phyloP scores from a whole-genome alignment of 169 alveolate species.

The Neospora caninum region DNA sequence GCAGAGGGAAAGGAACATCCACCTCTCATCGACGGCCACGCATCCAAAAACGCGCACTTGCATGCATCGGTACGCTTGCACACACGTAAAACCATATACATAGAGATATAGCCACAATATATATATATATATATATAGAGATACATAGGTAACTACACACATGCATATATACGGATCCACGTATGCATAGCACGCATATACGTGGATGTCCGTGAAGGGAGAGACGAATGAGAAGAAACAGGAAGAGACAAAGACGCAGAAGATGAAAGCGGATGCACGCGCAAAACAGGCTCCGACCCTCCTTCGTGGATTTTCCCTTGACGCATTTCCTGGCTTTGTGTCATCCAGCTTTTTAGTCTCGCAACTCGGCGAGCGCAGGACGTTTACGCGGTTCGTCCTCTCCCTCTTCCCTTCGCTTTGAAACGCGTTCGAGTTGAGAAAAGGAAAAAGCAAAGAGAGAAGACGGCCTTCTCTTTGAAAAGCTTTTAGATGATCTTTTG shows the following conservation, averaged over 20 bases:
- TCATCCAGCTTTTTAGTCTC: too few relatives aligned
- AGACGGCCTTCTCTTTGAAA: background rate
- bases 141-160: background rate
- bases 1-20: too few relatives aligned
- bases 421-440: background rate
- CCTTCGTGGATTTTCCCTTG: too few relatives aligned
- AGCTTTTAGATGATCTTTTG: conserved; percentile 50
- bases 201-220: too few relatives aligned
- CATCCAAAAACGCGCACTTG: too few relatives aligned
- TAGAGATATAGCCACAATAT: background rate
- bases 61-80: background rate
- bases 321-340: too few relatives aligned
- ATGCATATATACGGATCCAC: background rate
- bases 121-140: background rate
- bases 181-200: background rate
- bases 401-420: background rate
- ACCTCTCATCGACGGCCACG: too few relatives aligned
- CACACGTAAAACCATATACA: background rate
- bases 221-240: too few relatives aligned
- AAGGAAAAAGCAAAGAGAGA: background rate
- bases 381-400: too few relatives aligned
- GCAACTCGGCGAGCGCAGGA: too few relatives aligned
- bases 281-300: too few relatives aligned
- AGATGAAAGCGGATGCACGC: too few relatives aligned
- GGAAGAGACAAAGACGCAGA: background rate